These are phyloP conservation scores for Chaetomiaceae sp. DNA, from an alignment of 2,329 filamentous ascomycete species.

Conservation along the genomic window DNA sequence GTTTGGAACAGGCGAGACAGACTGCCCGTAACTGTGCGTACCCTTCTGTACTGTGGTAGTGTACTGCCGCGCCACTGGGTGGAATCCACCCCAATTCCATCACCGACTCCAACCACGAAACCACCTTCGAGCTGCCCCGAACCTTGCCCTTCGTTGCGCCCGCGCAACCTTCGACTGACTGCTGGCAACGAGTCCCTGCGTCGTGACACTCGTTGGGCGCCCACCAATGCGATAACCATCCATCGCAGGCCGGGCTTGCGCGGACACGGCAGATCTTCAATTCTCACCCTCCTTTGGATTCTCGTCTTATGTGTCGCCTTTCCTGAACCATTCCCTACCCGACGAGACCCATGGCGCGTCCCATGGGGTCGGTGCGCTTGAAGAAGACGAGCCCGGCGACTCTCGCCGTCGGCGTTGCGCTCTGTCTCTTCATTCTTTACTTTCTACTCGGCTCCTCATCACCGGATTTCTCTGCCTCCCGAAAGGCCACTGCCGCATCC, in stretches of 20 bases:
- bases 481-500: slow-evolving; percentile 49
- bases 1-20: too few relatives aligned
- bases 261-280: slow-evolving; percentile 1
- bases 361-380: slow-evolving; percentile 62
- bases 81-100: not conserved
- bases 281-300: slow-evolving; percentile 1
- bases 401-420: slow-evolving; percentile 61
- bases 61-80: too few relatives aligned
- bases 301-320: slow-evolving; percentile 19
- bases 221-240: slow-evolving; percentile 12
- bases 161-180: slow-evolving; percentile 1
- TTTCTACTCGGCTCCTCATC: slow-evolving; percentile 51
- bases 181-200: not conserved
- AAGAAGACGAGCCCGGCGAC: slow-evolving; percentile 76
- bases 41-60: too few relatives aligned
- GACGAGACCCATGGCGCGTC: slow-evolving; percentile 43
- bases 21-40: too few relatives aligned
- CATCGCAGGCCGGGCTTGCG: too few relatives aligned
- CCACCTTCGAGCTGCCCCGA: not conserved
- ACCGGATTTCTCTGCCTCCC: slow-evolving; percentile 27
- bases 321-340: slow-evolving; percentile 12
- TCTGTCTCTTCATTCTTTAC: slow-evolving; percentile 66
- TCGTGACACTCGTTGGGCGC: slow-evolving; percentile 8
- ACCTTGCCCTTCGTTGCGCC: not conserved
- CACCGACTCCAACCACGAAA: not conserved